Evolutionary conservation across 176 grass and related monocot genomes (phyloP).

Genomic region (Hsuehochloa calcarea): DNA sequence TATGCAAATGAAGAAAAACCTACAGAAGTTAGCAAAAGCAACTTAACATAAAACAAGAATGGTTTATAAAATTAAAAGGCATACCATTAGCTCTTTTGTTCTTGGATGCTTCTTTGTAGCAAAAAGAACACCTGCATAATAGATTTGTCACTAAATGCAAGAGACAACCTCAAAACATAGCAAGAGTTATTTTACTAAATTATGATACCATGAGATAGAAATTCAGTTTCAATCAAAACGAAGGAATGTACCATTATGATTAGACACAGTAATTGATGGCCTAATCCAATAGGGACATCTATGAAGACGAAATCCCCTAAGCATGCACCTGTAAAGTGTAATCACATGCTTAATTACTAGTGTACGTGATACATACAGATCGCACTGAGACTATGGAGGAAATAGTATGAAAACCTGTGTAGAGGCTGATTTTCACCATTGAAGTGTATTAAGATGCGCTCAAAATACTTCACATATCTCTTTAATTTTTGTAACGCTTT

Average conservation of each 20-base stretch:
- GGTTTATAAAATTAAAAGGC: slow-evolving; percentile 15
- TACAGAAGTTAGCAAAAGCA: slow-evolving; percentile 11
- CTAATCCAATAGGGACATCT: slow-evolving; percentile 97
- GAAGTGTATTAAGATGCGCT: slow-evolving; percentile 79
- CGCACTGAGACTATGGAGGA: slow-evolving; percentile 15
- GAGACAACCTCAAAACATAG: slow-evolving; percentile 22
- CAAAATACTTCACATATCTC: slow-evolving; percentile 99
- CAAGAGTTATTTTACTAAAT: neutral
- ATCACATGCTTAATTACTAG: slow-evolving; percentile 32
- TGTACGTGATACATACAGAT: slow-evolving; percentile 17
- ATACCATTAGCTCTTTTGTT: slow-evolving; percentile 94
- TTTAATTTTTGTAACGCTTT: slow-evolving; percentile 45
- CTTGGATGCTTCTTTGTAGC: slow-evolving; percentile 96
- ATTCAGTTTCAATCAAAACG: slow-evolving; percentile 28
- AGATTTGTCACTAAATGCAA: slow-evolving; percentile 17
- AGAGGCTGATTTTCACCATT: slow-evolving; percentile 93
- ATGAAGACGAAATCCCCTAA: slow-evolving; percentile 98
- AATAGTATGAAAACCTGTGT: slow-evolving; percentile 54
- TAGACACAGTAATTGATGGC: slow-evolving; percentile 90
- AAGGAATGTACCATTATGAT: slow-evolving; percentile 68
- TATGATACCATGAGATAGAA: neutral
- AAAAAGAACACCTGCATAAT: slow-evolving; percentile 77
- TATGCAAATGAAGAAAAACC: neutral
- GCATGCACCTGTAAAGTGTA: slow-evolving; percentile 80
- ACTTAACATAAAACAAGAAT: slow-evolving; percentile 18